Evolutionary conservation across 495 filamentous ascomycete species (phyloP), one percentile per base, ranked within the genome.

Genomic region (Venustampulla echinocandica): DNA sequence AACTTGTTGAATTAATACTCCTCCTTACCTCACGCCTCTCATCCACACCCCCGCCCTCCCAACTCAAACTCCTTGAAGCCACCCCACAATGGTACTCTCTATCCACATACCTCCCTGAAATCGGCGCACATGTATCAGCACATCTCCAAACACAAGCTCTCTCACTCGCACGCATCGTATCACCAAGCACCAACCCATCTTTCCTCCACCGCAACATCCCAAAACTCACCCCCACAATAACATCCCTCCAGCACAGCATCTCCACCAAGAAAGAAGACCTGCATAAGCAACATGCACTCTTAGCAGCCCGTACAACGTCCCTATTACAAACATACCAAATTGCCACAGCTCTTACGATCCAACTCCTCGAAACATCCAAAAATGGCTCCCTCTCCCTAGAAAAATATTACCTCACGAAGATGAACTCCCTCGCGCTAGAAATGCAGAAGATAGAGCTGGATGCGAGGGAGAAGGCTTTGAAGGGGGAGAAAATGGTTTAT

Each of bases 381-480:
- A 82, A 88, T 63, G 84, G 84, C 30, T 62, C 72, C 2, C 52
- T 85, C 27, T 62, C 74, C 3, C 54, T 84, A 2, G 73, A 83
- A 5, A 68, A 82, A 4, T 64, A 64, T 41, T 67, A 68, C 13
- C 74, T 68, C 48, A 68, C 76, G 0, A 67, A 70, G 52, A 69
- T 71, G 1, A 76, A 78, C 45, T 74, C 75, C 42, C 65, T 87
- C 23, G 74, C 76, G 30, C 64, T 73, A n/a, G 71, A 74, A 25
- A 81, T 81, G 5, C 61, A 69, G 28, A 69, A 73, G 15, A 56
- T 79, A 4, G 65, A 68, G 6, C 64, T 77, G 10, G 71, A 76
- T 28, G 64, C 76, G 3, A 70, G 69, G 66, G 69, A 68, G 35
- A 72, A 72, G 32, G 51, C 53, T 10, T 25, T 53, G 1, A 64